Percentiles rank a stretch among this genome's conserved stretches.
These are phyloP conservation scores for Aspergillus sp. DNA, from an alignment of 2,329 filamentous ascomycete species.

Conservation along the genomic window DNA sequence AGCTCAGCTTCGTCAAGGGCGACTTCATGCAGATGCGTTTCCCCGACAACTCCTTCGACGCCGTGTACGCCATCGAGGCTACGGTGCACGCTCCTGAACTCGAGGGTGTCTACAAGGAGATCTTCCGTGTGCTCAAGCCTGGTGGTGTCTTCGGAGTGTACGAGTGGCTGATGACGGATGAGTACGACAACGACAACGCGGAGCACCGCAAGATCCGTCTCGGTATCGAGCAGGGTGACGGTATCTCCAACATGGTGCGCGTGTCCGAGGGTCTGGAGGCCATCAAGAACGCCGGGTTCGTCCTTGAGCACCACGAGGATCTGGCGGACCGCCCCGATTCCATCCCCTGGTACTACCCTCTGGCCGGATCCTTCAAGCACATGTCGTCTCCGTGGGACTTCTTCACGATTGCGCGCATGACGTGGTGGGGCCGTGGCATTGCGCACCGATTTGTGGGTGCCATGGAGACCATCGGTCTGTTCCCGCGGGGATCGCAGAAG, in stretches of 20 bases:
- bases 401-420: slow-evolving; percentile 84
- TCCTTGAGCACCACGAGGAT: slow-evolving; percentile 80
- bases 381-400: slow-evolving; percentile 76
- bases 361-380: slow-evolving; percentile 81
- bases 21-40: slow-evolving; percentile 99
- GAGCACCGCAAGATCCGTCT: slow-evolving; percentile 86
- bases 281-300: slow-evolving; percentile 84
- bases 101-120: slow-evolving; percentile 89
- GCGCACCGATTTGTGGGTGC: slow-evolving; percentile 74
- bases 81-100: slow-evolving; percentile 91
- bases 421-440: slow-evolving; percentile 71
- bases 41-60: slow-evolving; percentile 86
- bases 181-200: slow-evolving; percentile 85
- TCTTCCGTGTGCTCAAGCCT: slow-evolving; percentile 92
- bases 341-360: slow-evolving; percentile 90
- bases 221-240: slow-evolving; percentile 91
- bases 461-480: slow-evolving; percentile 71
- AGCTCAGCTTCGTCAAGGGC: slow-evolving; percentile 85
- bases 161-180: slow-evolving; percentile 98
- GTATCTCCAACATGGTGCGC: slow-evolving; percentile 96
- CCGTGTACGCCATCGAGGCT: slow-evolving; percentile 95
- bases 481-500: slow-evolving; percentile 84
- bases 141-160: slow-evolving; percentile 95
- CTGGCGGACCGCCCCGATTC: slow-evolving; percentile 72
- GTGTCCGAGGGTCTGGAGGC: slow-evolving; percentile 76